Evolutionary conservation across 2,329 filamentous ascomycete genomes (phyloP).

Genomic region (Apiospora marii): DNA sequence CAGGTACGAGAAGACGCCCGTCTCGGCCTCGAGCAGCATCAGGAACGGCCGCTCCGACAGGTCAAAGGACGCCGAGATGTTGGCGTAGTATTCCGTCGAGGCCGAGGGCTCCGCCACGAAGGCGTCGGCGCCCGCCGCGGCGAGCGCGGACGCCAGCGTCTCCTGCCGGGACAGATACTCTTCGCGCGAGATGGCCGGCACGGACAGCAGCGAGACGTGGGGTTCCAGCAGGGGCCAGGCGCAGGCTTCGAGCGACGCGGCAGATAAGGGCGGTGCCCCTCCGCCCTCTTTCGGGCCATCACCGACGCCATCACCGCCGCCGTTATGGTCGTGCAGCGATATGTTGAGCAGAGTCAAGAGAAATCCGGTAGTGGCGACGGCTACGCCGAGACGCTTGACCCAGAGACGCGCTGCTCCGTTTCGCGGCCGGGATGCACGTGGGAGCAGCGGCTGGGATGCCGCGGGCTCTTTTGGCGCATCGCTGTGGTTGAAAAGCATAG

Average conservation of each 20-base stretch:
- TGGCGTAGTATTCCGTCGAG: constrained; percentile 36
- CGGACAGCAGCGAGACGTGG: constrained; percentile 36
- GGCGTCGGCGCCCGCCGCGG: constrained; percentile 37
- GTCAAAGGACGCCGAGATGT: constrained; percentile 34
- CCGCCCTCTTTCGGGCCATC: background rate
- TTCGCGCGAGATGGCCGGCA: constrained; percentile 36
- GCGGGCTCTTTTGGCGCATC: background rate
- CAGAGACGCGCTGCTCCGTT: background rate
- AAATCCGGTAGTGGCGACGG: background rate
- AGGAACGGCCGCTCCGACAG: constrained; percentile 42
- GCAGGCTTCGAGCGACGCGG: constrained; percentile 34
- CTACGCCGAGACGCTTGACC: background rate
- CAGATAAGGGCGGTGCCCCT: background rate
- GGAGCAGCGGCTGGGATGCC: background rate
- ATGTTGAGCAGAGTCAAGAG: background rate
- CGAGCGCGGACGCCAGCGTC: constrained; percentile 34
- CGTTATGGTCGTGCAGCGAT: background rate
- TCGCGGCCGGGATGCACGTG: background rate
- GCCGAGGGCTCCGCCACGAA: constrained; percentile 42
- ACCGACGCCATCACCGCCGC: background rate
- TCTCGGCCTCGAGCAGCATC: constrained; percentile 34
- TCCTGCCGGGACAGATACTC: constrained; percentile 39
- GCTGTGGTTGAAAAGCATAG: background rate
- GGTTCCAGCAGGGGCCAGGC: constrained; percentile 37
- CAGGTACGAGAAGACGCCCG: constrained; percentile 38